Conservation (phyloP, 352 stramenopile genomes). For the Saprolegnia diclina region DNA sequence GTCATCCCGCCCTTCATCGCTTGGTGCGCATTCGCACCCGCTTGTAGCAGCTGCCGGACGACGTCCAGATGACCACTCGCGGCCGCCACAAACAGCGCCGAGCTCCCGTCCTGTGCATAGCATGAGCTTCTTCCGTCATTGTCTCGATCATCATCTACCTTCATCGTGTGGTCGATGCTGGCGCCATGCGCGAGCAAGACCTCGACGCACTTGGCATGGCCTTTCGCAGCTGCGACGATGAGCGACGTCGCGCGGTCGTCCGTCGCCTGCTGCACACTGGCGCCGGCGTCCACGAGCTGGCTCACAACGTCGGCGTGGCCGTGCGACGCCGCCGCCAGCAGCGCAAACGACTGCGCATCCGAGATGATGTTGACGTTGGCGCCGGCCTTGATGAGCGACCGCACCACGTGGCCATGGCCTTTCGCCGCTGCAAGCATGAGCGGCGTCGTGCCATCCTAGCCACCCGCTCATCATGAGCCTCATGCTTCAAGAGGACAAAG, state of each 20-base stretch:
- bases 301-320: conserved; percentile 12
- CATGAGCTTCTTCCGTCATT: not conserved
- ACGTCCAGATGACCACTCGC: conserved; percentile 2
- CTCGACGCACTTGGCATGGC: conserved; percentile 4
- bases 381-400: not conserved
- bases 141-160: not conserved
- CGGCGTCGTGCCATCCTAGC: conserved; percentile 10
- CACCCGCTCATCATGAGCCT: not conserved
- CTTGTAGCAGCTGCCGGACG: not conserved
- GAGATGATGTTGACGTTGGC: not conserved
- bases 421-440: conserved; percentile 13
- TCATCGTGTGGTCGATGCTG: conserved; percentile 8
- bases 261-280: not conserved
- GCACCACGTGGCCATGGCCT: not conserved
- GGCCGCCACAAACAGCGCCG: conserved; percentile 3
- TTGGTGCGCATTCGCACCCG: not conserved
- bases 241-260: not conserved
- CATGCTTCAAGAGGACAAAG: not conserved
- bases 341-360: conserved; percentile 15
- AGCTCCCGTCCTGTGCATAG: not conserved
- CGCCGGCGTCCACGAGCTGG: not conserved
- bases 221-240: not conserved
- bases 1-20: conserved; percentile 15
- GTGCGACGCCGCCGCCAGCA: not conserved
- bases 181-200: not conserved